Evolutionary conservation across 257 asterid species (phyloP).

Genomic region (Datura wrightii): DNA sequence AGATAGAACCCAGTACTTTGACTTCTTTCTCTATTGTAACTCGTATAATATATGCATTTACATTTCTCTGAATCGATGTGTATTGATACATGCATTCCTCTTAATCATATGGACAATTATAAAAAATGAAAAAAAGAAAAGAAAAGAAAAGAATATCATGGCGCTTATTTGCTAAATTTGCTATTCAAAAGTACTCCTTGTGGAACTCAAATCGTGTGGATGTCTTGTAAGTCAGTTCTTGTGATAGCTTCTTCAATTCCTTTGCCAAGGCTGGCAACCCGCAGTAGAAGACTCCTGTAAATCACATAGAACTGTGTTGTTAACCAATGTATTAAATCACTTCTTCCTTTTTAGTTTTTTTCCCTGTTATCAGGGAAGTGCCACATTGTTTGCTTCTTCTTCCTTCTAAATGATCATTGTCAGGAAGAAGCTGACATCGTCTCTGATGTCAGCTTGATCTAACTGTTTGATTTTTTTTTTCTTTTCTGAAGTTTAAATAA

Average conservation of each 20-base stretch:
- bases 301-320: not conserved
- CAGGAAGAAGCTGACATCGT: not conserved
- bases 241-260: constrained; percentile 73
- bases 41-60: constrained; percentile 44
- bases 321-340: constrained; percentile 7
- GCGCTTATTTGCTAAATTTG: constrained; percentile 26
- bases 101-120: constrained; percentile 39
- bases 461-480: not conserved
- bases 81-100: constrained; percentile 27
- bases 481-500: constrained; percentile 11
- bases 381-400: not conserved
- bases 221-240: constrained; percentile 72
- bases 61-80: constrained; percentile 40
- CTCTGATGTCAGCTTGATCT: not conserved
- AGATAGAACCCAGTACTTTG: constrained; percentile 31
- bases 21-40: constrained; percentile 38
- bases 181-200: constrained; percentile 71
- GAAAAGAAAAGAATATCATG: constrained; percentile 9
- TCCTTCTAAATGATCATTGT: constrained; percentile 10
- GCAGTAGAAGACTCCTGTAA: constrained; percentile 80
- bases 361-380: not conserved
- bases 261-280: constrained; percentile 82
- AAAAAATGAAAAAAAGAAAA: constrained; percentile 41
- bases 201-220: constrained; percentile 83
- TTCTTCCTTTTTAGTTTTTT: not conserved